These are phyloP conservation scores for Pisolithus microcarpus DNA, from an alignment of 768 basidiomycete genomes.

Conservation along the genomic window DNA sequence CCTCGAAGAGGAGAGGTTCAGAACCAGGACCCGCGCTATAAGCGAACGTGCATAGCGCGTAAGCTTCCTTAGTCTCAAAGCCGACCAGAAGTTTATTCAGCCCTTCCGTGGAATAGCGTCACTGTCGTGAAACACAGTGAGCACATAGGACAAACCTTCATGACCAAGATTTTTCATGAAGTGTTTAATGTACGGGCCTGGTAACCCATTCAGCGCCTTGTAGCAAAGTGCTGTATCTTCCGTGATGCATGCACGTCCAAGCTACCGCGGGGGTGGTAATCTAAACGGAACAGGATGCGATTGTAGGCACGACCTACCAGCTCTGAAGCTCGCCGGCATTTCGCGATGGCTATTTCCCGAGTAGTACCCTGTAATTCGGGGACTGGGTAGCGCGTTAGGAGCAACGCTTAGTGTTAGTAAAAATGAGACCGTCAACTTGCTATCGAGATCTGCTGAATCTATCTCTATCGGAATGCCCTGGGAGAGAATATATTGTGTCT, in stretches of 20 bases:
- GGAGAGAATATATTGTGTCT: slow-evolving; percentile 79
- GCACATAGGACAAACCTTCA: slow-evolving; percentile 45
- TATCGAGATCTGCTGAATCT: slow-evolving; percentile 70
- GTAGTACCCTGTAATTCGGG: slow-evolving; percentile 94
- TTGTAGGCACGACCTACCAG: slow-evolving; percentile 38
- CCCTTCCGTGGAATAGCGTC: slow-evolving; percentile 33
- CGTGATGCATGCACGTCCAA: slow-evolving; percentile 58
- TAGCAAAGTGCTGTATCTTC: slow-evolving; percentile 96
- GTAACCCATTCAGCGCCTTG: slow-evolving; percentile 81
- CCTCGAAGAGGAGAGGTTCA: slow-evolving; percentile 80
- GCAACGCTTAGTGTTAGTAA: neutral
- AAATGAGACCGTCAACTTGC: slow-evolving; percentile 38
- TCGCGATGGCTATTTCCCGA: slow-evolving; percentile 80
- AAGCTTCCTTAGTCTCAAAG: slow-evolving; percentile 73
- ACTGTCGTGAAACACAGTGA: neutral
- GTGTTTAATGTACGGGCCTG: slow-evolving; percentile 96
- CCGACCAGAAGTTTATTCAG: slow-evolving; percentile 75
- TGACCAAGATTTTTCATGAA: slow-evolving; percentile 82
- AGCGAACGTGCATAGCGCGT: slow-evolving; percentile 93
- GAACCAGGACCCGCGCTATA: slow-evolving; percentile 79
- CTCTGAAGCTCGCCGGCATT: slow-evolving; percentile 81
- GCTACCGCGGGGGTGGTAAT: slow-evolving; percentile 14
- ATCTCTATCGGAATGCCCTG: slow-evolving; percentile 63
- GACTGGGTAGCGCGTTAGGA: slow-evolving; percentile 40
- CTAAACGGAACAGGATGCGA: neutral